These are phyloP conservation scores for Pyrenula massariospora DNA, from an alignment of 495 filamentous ascomycete genomes.

Conservation along the genomic window DNA sequence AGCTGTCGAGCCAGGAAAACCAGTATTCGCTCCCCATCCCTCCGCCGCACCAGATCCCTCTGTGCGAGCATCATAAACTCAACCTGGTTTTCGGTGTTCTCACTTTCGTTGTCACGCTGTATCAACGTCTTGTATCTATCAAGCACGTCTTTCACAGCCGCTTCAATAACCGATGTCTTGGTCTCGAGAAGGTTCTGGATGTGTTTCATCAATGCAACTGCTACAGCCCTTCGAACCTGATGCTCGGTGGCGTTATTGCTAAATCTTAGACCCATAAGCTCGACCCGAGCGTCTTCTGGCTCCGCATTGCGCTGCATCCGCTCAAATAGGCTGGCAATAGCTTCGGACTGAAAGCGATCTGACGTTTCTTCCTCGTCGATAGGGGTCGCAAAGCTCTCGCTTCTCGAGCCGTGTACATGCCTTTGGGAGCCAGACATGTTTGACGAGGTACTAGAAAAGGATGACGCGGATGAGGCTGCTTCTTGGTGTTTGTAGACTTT, in stretches of 20 bases:
- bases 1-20: slow-evolving; percentile 67
- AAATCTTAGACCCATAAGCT: slow-evolving; percentile 82
- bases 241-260: slow-evolving; percentile 78
- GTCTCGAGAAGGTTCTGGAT: slow-evolving; percentile 59
- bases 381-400: slow-evolving; percentile 40
- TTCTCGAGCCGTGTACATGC: slow-evolving; percentile 21
- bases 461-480: slow-evolving; percentile 61
- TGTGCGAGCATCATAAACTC: slow-evolving; percentile 77
- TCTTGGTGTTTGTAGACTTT: slow-evolving; percentile 58
- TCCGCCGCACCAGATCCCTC: slow-evolving; percentile 54
- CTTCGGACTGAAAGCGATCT: slow-evolving; percentile 76
- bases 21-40: slow-evolving; percentile 53
- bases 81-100: slow-evolving; percentile 60
- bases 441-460: slow-evolving; percentile 60
- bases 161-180: slow-evolving; percentile 39
- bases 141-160: slow-evolving; percentile 54
- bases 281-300: slow-evolving; percentile 76
- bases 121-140: slow-evolving; percentile 42
- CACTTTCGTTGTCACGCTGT: slow-evolving; percentile 42
- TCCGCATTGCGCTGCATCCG: slow-evolving; percentile 61
- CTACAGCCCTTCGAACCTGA: slow-evolving; percentile 77
- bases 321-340: slow-evolving; percentile 71
- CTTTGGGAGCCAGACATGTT: slow-evolving; percentile 19
- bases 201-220: slow-evolving; percentile 71
- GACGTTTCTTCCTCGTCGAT: slow-evolving; percentile 48